These are phyloP conservation scores for Chalaropsis thielavioides DNA, from an alignment of 2,329 filamentous ascomycete species.

Conservation along the genomic window DNA sequence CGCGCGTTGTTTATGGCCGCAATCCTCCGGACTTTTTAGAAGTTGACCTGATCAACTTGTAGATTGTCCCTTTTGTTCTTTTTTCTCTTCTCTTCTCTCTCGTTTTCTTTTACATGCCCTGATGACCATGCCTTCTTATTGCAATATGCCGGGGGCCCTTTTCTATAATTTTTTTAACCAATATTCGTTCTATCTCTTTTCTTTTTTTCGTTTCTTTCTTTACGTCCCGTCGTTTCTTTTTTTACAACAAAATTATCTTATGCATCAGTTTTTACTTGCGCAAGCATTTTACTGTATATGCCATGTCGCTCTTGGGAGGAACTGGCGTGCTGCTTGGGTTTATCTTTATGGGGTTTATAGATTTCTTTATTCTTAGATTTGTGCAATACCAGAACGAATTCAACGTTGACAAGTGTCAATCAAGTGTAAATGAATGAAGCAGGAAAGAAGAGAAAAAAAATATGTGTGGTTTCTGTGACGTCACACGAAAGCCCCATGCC, in stretches of 20 bases:
- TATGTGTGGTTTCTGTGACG: too few relatives aligned
- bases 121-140: neutral
- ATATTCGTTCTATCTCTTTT: neutral
- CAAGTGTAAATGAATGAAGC: too few relatives aligned
- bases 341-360: neutral
- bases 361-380: neutral
- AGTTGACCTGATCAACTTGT: slow-evolving; percentile 72
- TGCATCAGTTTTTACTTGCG: slow-evolving; percentile 1
- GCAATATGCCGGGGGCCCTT: neutral
- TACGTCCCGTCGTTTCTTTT: neutral
- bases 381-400: neutral
- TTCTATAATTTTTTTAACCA: neutral
- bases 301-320: neutral
- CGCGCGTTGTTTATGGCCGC: slow-evolving; percentile 66
- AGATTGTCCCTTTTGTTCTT: slow-evolving; percentile 5
- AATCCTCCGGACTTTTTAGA: slow-evolving; percentile 85
- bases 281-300: neutral
- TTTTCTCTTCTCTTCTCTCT: neutral
- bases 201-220: neutral
- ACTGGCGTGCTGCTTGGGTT: neutral
- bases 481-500: too few relatives aligned
- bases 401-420: neutral
- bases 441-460: too few relatives aligned
- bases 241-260: neutral
- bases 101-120: neutral